Base-by-base conservation (phyloP, 352 stramenopile species). In the Globisporangium mamillatum region DNA sequence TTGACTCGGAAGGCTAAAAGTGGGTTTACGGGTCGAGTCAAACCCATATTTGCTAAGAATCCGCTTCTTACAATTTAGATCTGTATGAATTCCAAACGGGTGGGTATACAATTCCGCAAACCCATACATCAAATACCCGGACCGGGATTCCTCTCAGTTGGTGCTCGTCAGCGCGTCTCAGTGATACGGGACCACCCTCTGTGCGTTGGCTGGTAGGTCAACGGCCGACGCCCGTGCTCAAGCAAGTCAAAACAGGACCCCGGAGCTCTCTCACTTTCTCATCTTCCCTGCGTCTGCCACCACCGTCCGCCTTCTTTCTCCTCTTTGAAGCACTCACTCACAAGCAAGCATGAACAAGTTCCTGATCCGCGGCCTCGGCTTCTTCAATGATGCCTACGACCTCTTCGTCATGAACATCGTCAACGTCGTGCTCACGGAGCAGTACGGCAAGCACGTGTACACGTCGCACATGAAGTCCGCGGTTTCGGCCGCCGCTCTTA, bases 321-420 rank as follows among this genome's bases (percentile, higher is more conserved):
- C 36, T 44, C 29, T 34, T 34, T 46, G 25, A 22, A 46, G 29
- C 56, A 50, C 41, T 25, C 18, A 34, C 29, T 9, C 3, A 8
- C 29, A 34, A 34, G 7, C 56, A 44, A 53, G 34, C 5, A 82
- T 88, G 76, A 84, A 88, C 72, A 83, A 82, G 63, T 84, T 85
- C 24, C 67, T 86, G 16, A 68, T 89, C 22, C 75, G 78, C 48
- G 77, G 80, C 44, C 75, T 88, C 68, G 80, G 79, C 50, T 87
- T 87, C 68, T 84, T 83, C 66, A 84, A 87, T 60, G 76, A 87
- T 66, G 76, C 77, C 58, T 89, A 89, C 63, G 80, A 89, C 54
- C 78, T 89, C 36, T 89, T 89, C 68, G 73, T 89, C 61, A 89
- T 89, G 80, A 89, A 89, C 70, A 69, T 89, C 60, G 57, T 89